Base-by-base conservation (phyloP, 208 protist genomes). In the Leishmania lainsoni region DNA sequence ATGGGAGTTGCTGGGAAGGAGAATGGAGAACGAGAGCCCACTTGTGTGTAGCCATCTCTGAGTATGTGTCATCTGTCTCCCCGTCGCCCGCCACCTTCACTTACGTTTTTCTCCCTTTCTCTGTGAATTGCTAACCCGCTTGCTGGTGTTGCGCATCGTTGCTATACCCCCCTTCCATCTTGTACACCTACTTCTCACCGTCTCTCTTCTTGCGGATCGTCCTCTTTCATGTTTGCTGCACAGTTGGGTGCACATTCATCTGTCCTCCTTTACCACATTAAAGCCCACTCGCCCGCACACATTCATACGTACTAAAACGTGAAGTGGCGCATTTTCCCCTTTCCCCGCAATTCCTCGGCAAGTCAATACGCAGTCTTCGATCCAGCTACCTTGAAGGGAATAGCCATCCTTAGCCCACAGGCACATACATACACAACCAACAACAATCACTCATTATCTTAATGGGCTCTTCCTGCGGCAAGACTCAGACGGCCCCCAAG, bases 401-500 rank as follows among this genome's bases (percentile, higher is more conserved):
- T 12, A 29, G 32, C 59, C n/a, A 5, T 12, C 59, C 59, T 22
- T 49, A 22, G 35, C 35, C 35, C 35, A 0, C 35, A 39, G 35
- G 35, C 35, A 39, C 35, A 39, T 39, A n/a, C 29, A 71, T 35
- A 45, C 66, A n/a, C 66, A 48, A 39, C 16, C 29, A 16, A n/a
- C 66, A n/a, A 14, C 29, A 12, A n/a, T 3, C 4, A 29, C 26
- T 32, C 70, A 58, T 16, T 35, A 26, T 56, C 70, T 56, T 52
- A 3, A 74, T 74, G 70, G 70, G 70, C 29, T 74, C 70, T 54
- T 54, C 35, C 77, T 81, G 76, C 77, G 51, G 71, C 51, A 74
- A 68, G 39, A 72, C 75, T 1, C 49, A 84, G 68, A 29, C 63
- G 10, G 52, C 66, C 9, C 48, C 59, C 51, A 77, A 81, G 76